phyloP scores from a whole-genome alignment of 2,329 filamentous ascomycete species.

The Fusarium algeriense region DNA sequence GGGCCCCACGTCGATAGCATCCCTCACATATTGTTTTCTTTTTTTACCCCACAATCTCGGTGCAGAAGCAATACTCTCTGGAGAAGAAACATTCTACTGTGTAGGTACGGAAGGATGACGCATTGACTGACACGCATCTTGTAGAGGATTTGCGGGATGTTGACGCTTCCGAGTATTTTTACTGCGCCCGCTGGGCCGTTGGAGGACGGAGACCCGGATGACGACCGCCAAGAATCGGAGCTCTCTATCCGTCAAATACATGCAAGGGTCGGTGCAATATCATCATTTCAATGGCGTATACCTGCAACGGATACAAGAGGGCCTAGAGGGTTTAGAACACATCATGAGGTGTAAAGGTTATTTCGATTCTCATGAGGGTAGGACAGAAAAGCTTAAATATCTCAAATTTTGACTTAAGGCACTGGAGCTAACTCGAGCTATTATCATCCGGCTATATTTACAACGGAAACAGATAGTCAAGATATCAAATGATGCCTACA shows the following conservation, averaged over 20 bases:
- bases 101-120: constrained; percentile 34
- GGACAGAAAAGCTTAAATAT: too few species aligned
- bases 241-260: not conserved
- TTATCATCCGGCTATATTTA: too few species aligned
- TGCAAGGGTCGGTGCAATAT: not conserved
- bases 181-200: constrained; percentile 27
- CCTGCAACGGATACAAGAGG: too few species aligned
- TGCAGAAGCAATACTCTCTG: not conserved
- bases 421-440: too few species aligned
- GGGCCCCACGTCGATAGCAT: constrained; percentile 33
- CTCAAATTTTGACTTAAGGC: too few species aligned
- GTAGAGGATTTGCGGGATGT: constrained; percentile 15
- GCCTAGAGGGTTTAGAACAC: too few species aligned
- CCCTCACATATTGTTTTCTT: constrained; percentile 33
- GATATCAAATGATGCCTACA: too few species aligned
- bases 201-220: constrained; percentile 27
- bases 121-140: constrained; percentile 29
- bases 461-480: too few species aligned
- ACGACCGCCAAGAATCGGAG: constrained; percentile 13
- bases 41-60: constrained; percentile 22
- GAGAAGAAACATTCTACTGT: constrained; percentile 21
- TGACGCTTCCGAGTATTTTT: constrained; percentile 2
- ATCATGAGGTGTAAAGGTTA: too few species aligned
- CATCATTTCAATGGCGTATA: not conserved
- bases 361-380: too few species aligned